Evolutionary conservation across 352 stramenopile species (phyloP), one percentile per base, ranked within the genome.

Genomic region (Pythium phragmiticola): DNA sequence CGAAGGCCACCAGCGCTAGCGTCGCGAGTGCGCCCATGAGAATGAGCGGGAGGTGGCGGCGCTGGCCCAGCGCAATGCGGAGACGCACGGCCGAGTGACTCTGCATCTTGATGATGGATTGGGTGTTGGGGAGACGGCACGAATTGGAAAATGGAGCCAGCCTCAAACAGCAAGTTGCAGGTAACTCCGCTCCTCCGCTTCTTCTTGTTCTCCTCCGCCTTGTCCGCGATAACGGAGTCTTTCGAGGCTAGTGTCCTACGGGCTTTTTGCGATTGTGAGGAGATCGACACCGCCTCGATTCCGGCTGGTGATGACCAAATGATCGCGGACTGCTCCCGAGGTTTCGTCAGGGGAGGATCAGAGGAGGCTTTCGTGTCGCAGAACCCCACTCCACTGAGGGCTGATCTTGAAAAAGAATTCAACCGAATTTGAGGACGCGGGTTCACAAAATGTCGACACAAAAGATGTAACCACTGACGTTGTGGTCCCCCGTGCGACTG

Each of bases 1-100:
- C 50, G 39, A 78, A 77, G 23, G 64, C 69, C 26, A 92, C 59
- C 12, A 66, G 63, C 45, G 90, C 43, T 47, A 87, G 63, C 41
- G 70, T 63, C 13, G 74, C 62, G 21, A 78, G 67, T 9, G 74
- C 72, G 39, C 69, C 56, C 3, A 87, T 47, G 23, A 91, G 59
- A 55, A 90, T 66, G 23, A 75, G 63, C 30, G 77, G 82, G 47
- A 92, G 65, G 57, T 90, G 84, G 60, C 80, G 80, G 42, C 80
- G 79, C 70, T 89, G 76, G 45, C 53, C 73, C 8, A 92, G 64
- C 57, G 73, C 76, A 71, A 92, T 81, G 62, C 81, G 81, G 75
- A 90, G 68, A 64, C 83, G 81, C 66, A 92, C 75, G 28, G 75
- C 81, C 8, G 76, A 69, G 7, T 77, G 57, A 26, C 76, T 86